A percentile compares a stretch with the other conserved stretches of the same genome.
phyloP scores from a whole-genome alignment of 2,329 filamentous ascomycete genomes.

The Phialemoniopsis sp. region DNA sequence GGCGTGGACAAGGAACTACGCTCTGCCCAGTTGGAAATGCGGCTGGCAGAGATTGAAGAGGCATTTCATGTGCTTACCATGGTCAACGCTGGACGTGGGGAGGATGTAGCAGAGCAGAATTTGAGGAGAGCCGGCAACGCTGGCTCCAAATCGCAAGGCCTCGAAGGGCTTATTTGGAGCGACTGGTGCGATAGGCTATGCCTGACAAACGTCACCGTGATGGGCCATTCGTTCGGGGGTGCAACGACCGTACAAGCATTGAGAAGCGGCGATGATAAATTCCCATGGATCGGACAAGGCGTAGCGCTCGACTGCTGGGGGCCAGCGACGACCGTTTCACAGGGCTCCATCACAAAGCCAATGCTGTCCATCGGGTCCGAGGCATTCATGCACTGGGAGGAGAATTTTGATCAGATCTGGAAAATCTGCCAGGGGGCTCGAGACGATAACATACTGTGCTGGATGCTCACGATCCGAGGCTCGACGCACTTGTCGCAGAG shows the following conservation, averaged over 20 bases:
- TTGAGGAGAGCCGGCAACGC: constrained; percentile 52
- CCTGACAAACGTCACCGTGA: constrained; percentile 52
- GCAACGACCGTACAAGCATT: constrained; percentile 60
- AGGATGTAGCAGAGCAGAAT: constrained; percentile 44
- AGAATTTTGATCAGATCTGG: constrained; percentile 56
- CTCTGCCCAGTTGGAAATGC: constrained; percentile 57
- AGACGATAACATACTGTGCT: constrained; percentile 37
- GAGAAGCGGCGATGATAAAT: constrained; percentile 42
- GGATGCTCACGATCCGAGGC: constrained; percentile 50
- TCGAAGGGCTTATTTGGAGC: constrained; percentile 51
- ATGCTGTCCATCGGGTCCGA: constrained; percentile 62
- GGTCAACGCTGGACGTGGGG: constrained; percentile 50
- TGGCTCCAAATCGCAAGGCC: constrained; percentile 54
- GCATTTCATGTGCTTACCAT: constrained; percentile 51
- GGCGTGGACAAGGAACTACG: constrained; percentile 35
- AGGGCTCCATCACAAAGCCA: constrained; percentile 43
- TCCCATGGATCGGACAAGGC: constrained; percentile 56
- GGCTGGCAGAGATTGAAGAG: constrained; percentile 62
- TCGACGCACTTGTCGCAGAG: constrained; percentile 63
- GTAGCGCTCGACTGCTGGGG: constrained; percentile 67
- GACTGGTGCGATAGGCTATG: constrained; percentile 54
- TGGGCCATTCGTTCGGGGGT: constrained; percentile 65
- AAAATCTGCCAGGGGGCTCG: constrained; percentile 52
- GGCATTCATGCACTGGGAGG: constrained; percentile 67
- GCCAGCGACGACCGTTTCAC: constrained; percentile 36